A percentile compares a stretch with the other conserved stretches of the same genome.
These are phyloP conservation scores for Henckelia pumila DNA, from an alignment of 257 asterid genomes.

Conservation along the genomic window DNA sequence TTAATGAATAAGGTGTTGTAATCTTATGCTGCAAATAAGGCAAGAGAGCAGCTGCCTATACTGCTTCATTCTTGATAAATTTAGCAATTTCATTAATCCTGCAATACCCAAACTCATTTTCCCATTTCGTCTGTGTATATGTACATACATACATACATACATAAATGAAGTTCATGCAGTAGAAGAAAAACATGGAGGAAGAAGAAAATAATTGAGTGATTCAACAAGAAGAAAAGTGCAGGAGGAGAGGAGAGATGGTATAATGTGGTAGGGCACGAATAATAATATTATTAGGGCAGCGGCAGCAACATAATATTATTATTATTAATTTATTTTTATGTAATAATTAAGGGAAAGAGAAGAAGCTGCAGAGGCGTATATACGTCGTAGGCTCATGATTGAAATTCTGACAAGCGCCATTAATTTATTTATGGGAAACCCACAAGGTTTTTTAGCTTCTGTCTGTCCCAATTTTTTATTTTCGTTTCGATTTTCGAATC, in stretches of 20 bases:
- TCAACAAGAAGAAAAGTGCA: background rate
- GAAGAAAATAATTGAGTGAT: background rate
- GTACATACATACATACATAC: no score
- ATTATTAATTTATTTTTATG: background rate
- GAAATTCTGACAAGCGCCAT: conserved; percentile 37
- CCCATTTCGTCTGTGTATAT: no score
- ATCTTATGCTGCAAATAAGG: no score
- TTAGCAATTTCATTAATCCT: no score
- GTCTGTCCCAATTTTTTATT: no score
- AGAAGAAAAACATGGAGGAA: background rate
- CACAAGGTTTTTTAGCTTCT: conserved; percentile 14
- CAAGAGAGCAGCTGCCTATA: no score
- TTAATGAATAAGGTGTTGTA: no score
- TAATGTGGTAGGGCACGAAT: conserved; percentile 24
- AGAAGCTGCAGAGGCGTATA: conserved; percentile 8
- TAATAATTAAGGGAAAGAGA: background rate
- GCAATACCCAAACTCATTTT: no score
- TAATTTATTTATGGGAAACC: conserved; percentile 22
- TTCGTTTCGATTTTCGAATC: background rate
- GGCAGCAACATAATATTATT: background rate
- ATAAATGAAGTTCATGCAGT: no score
- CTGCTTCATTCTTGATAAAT: no score
- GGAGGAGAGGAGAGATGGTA: background rate
- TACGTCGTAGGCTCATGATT: conserved; percentile 37
- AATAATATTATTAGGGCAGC: conserved; percentile 33